Evolutionary conservation across 768 basidiomycete genomes (phyloP).

Genomic region (Psilocybe sp.): DNA sequence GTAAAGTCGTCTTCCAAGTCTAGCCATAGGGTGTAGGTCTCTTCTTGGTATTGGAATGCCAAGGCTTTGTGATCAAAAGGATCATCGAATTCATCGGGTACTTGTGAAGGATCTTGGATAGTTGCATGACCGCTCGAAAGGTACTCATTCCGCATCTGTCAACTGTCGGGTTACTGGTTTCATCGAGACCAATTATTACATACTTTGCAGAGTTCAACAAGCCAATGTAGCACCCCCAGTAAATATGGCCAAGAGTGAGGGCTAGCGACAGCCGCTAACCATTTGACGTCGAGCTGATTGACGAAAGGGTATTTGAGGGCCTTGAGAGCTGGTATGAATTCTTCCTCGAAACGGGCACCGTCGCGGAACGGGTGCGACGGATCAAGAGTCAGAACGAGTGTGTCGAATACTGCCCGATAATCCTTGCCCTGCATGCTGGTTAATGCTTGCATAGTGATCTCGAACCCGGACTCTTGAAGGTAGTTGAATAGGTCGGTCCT

Average conservation of each 20-base stretch:
- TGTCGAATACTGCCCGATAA: conserved; percentile 81
- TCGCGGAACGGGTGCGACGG: conserved; percentile 58
- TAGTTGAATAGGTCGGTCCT: conserved; percentile 74
- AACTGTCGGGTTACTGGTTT: conserved; percentile 7
- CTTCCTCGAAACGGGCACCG: conserved; percentile 67
- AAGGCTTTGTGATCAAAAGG: conserved; percentile 71
- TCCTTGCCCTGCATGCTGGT: conserved; percentile 82
- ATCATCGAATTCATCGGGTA: conserved; percentile 78
- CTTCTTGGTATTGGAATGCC: conserved; percentile 70
- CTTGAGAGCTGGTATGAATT: conserved; percentile 73
- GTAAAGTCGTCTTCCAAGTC: conserved; percentile 65
- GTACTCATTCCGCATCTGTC: conserved; percentile 43
- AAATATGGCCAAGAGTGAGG: conserved; percentile 92
- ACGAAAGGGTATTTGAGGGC: conserved; percentile 80
- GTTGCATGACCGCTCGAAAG: conserved; percentile 65
- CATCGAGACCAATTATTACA: conserved; percentile 12
- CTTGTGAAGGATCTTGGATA: conserved; percentile 52
- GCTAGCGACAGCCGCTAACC: conserved; percentile 83
- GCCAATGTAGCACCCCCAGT: conserved; percentile 89
- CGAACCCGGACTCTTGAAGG: conserved; percentile 62
- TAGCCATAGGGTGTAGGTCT: conserved; percentile 68
- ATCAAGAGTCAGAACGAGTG: conserved; percentile 70
- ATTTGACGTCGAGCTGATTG: conserved; percentile 77
- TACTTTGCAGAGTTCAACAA: conserved; percentile 84
- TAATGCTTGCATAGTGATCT: conserved; percentile 66